Evolutionary conservation across 495 filamentous ascomycete species (phyloP), one percentile per base, ranked within the genome.

Genomic region (Xanthoparmelia taractica): DNA sequence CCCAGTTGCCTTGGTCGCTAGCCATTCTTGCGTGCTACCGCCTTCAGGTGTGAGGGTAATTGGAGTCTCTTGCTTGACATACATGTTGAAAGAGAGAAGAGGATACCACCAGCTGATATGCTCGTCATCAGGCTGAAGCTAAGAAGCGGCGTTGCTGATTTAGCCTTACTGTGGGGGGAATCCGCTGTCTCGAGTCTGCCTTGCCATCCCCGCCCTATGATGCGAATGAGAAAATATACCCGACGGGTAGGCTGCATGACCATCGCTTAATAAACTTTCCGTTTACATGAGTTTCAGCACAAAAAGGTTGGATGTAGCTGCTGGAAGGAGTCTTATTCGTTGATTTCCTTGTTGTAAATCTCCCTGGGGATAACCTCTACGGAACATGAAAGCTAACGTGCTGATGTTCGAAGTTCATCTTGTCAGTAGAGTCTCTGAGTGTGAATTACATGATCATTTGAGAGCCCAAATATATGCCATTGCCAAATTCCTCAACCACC

Each of bases 1-100:
- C 67, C 65, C 65, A 69, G 31, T 63, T 67, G 29, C 67, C 65
- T 52, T 68, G 56, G 12, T 52, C 48, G 48, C 27, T 31, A 25
- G 48, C 48, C 48, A 52, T 52, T 15, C 12, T 18, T 31, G 48
- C 12, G 48, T 52, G 12, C 10, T 10, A 36, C 45, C 27, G 45
- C 48, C 48, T 52, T 52, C 6, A 12, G 5, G 1, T 29, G 25
- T 52, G 48, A 31, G 25, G 48, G 27, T 50, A 23, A 27, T 2
- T 12, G 23, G 45, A 13, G 13, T 50, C 23, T 27, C 45, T 50
- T 50, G 10, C 23, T 13, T 50, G 10, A 13, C 13, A 50, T 25
- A 15, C 45, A 50, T 50, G 6, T 27, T 27, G 11, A 23, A 50
- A 52, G 5, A 52, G 48, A 52, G 5, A 31, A 31, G 48, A 52